Percentiles rank a stretch among this genome's conserved stretches.
These are phyloP conservation scores for Botrytis pseudocinerea DNA, from an alignment of 2,329 filamentous ascomycete genomes.

Conservation along the genomic window DNA sequence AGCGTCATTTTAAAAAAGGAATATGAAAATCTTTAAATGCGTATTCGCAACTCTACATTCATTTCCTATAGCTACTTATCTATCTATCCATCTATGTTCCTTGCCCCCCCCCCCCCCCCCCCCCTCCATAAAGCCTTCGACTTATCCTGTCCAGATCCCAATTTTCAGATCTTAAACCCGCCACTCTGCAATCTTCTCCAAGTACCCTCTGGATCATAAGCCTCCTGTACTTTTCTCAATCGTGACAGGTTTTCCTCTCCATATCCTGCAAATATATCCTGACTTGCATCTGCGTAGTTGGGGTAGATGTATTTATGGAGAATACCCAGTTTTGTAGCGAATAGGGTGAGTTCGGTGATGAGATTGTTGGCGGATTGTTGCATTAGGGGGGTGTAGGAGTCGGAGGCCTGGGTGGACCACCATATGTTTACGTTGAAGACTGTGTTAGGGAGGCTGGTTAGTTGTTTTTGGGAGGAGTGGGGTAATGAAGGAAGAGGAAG, in stretches of 20 bases:
- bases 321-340: neutral
- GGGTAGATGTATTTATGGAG: neutral
- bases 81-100: neutral
- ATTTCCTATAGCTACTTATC: neutral
- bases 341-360: neutral
- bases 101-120: rapidly evolving
- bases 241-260: neutral
- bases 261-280: neutral
- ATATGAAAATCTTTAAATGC: neutral
- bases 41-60: neutral
- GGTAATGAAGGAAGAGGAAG: neutral
- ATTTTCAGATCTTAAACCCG: neutral
- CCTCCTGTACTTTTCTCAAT: neutral
- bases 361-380: neutral
- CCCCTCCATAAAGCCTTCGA: no score
- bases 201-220: neutral
- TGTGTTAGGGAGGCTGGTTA: neutral
- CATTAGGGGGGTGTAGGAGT: neutral
- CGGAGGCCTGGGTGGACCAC: neutral
- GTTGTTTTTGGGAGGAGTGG: no score
- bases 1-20: neutral
- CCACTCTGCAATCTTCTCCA: neutral
- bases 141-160: neutral
- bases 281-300: neutral
- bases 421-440: neutral